Conservation (phyloP, 257 asterid genomes). For the Eucommia ulmoides region DNA sequence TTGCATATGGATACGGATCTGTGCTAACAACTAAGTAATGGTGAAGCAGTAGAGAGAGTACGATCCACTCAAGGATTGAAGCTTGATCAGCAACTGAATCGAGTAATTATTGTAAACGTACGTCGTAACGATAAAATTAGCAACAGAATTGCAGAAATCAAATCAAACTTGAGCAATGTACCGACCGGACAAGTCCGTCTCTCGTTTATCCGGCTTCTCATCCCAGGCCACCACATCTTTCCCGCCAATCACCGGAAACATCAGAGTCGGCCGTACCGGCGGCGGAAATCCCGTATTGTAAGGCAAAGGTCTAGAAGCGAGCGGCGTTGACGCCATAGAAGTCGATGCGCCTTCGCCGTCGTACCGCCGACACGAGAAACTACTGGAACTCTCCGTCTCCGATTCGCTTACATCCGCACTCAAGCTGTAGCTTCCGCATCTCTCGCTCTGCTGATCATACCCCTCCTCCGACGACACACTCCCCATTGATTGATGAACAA, state of each 20-base stretch:
- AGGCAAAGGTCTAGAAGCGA: conserved; percentile 5
- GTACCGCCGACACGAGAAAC: conserved; percentile 27
- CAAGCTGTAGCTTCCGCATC: conserved; percentile 77
- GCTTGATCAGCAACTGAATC: not conserved
- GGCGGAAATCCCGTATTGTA: not conserved
- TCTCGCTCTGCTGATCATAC: conserved; percentile 44
- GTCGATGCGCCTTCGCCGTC: conserved; percentile 50
- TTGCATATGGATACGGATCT: not conserved
- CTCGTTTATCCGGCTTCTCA: not conserved
- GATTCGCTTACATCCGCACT: conserved; percentile 98
- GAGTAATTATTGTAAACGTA: not conserved
- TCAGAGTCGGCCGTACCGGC: not conserved
- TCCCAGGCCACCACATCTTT: not conserved
- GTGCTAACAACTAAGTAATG: not conserved
- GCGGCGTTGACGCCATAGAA: conserved; percentile 50
- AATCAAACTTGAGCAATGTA: not conserved
- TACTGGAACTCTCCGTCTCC: conserved; percentile 35
- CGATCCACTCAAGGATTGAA: not conserved
- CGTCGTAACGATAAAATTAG: not conserved
- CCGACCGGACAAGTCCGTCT: not conserved
- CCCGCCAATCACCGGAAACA: not conserved
- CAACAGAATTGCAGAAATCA: not conserved
- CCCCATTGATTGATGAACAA: conserved; percentile 26
- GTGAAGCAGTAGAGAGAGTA: not conserved
- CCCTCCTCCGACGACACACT: conserved; percentile 76